Evolutionary conservation across 345 rosid genomes (phyloP).

Genomic region (Pugionium dolabratum): DNA sequence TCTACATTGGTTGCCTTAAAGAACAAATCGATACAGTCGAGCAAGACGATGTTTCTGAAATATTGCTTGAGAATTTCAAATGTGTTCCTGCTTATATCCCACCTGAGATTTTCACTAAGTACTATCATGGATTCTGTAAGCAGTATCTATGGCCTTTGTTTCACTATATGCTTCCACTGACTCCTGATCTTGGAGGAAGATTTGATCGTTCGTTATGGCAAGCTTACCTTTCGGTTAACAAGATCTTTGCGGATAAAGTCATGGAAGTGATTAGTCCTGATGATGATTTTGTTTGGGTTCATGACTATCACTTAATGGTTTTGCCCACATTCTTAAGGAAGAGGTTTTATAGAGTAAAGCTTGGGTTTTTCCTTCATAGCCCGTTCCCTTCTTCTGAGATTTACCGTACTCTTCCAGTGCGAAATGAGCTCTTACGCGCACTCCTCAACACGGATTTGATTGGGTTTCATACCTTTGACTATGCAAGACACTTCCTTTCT

Average conservation of each 20-base stretch:
- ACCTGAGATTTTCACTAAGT: constrained; percentile 52
- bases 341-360: too few relatives aligned
- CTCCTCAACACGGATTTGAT: constrained; percentile 80
- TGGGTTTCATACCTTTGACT: constrained; percentile 93
- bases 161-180: constrained; percentile 92
- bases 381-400: too few relatives aligned
- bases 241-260: constrained; percentile 90
- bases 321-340: too few relatives aligned
- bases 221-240: constrained; percentile 86
- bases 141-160: constrained; percentile 92
- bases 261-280: constrained; percentile 70
- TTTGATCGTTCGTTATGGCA: constrained; percentile 91
- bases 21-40: constrained; percentile 60
- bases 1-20: constrained; percentile 84
- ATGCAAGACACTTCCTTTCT: constrained; percentile 38
- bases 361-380: too few relatives aligned
- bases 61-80: constrained; percentile 80
- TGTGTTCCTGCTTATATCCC: constrained; percentile 92
- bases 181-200: constrained; percentile 87
- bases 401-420: constrained; percentile 78
- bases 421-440: constrained; percentile 80
- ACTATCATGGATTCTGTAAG: constrained; percentile 55
- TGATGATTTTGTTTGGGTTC: too few relatives aligned
- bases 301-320: too few relatives aligned
- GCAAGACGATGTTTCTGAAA: constrained; percentile 86